phyloP scores from a whole-genome alignment of 305 asterid species.

The Fraxinus platypoda region DNA sequence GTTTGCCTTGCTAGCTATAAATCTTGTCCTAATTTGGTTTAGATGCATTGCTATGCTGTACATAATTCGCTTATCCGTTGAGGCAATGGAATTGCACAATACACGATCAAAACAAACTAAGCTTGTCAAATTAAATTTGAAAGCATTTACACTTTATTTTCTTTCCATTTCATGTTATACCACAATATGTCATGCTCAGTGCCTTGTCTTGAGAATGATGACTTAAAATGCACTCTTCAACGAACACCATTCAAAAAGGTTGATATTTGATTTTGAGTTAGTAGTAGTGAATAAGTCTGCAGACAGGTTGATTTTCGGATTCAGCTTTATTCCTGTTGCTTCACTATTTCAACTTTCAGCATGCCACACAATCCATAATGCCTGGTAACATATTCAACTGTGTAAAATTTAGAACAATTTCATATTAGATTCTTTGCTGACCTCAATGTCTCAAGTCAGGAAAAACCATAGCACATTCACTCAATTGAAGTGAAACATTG shows the following conservation, averaged over 20 bases:
- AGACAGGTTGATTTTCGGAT: not conserved
- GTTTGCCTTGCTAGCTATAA: not conserved
- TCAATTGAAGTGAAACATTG: conserved; percentile 10
- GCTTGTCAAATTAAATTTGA: not conserved
- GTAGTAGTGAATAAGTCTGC: not conserved
- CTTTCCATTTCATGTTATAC: not conserved
- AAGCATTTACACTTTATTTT: not conserved
- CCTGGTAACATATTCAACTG: not conserved
- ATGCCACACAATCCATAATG: not conserved
- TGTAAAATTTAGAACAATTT: not conserved
- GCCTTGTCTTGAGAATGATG: not conserved
- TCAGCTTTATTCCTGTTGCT: not conserved
- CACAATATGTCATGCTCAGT: not conserved
- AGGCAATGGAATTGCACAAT: not conserved
- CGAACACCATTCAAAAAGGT: not conserved
- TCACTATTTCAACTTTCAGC: not conserved
- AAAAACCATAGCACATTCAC: not conserved
- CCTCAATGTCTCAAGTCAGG: conserved; percentile 12
- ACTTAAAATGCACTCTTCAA: not conserved
- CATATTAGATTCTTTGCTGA: not conserved
- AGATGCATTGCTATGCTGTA: not conserved
- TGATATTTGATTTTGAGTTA: not conserved
- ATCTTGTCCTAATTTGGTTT: not conserved
- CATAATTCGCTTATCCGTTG: not conserved
- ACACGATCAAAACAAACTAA: not conserved